phyloP scores from a whole-genome alignment of 176 grass and related monocot species.

The Oryza meyeriana region DNA sequence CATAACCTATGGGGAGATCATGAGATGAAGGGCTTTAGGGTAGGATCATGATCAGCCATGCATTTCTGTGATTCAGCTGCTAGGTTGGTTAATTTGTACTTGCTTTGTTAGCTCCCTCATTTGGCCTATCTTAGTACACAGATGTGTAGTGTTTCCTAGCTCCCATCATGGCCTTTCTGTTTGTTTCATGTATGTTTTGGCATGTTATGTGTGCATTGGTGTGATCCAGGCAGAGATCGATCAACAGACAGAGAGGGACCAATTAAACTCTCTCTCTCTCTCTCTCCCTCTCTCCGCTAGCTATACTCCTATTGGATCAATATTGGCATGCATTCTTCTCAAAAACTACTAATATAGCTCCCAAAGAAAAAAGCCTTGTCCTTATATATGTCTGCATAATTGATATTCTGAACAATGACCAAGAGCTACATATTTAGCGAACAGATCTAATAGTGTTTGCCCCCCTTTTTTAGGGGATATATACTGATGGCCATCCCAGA shows the following conservation, averaged over 20 bases:
- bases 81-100: constrained; percentile 31
- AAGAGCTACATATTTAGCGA: too few relatives aligned
- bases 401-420: neutral
- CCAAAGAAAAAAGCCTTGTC: neutral
- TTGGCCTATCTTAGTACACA: neutral
- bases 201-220: neutral
- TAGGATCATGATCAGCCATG: neutral
- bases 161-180: constrained; percentile 21
- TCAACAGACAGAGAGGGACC: neutral
- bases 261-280: constrained; percentile 1
- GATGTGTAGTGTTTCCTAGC: constrained; percentile 2
- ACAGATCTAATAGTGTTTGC: neutral
- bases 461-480: neutral
- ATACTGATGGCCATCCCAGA: neutral
- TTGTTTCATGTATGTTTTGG: constrained; percentile 23
- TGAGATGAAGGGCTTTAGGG: neutral
- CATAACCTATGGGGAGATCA: neutral
- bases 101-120: constrained; percentile 13
- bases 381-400: neutral
- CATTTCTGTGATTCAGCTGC: constrained; percentile 11
- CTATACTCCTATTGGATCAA: neutral
- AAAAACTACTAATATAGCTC: neutral
- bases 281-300: constrained; percentile 3
- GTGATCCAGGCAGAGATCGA: neutral
- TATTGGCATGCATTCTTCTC: neutral